Base-by-base conservation (phyloP, 2,329 filamentous ascomycete genomes). In the Penicillium digitatum region DNA sequence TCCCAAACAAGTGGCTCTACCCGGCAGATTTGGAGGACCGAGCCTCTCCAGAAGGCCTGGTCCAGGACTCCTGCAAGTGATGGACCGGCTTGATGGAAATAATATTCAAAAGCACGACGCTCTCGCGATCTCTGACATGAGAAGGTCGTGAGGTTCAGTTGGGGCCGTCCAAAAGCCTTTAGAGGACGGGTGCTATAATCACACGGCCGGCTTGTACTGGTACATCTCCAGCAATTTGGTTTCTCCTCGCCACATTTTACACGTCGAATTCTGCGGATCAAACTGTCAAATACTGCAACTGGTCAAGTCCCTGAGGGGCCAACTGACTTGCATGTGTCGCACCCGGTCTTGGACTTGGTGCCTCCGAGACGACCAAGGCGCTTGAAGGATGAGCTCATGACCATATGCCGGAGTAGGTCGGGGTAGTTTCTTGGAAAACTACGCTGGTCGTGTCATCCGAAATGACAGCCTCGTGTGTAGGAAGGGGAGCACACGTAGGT, bases 91-190 rank as follows among this genome's bases (percentile, higher is more conserved):
- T 57, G 49, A 35, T 69, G 56, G 24, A 68, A 62, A 40, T 68
- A 70, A 38, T 58, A 66, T 14, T 65, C 61, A 38, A 69, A 69
- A 5, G 68, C 66, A 29, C 65, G 64, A 29, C 62, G 55, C 51
- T 70, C 68, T 38, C 55, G 54, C 29, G 16, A 52, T 44, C 44
- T 57, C 45, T 12, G 43, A 48, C 5, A 11, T 42, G 10, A 2
- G 10, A 18, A 42, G 9, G 39, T 9, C 8, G 24, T 42, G 24
- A 27, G 9, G 9, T 27, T 24, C 5, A 18, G 10, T 24, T 27
- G 24, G 24, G 24, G 39, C 16, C 10, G 16, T 3, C 26, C 57
- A 11, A 31, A 18, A n/a, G 26, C 1, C 2, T 38, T 37, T 38
- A 48, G 7, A 24, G 20, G 18, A 29, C 24, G 5, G 12, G 31